These are phyloP conservation scores for Mycena haematopus DNA, from an alignment of 768 basidiomycete species.

Conservation along the genomic window DNA sequence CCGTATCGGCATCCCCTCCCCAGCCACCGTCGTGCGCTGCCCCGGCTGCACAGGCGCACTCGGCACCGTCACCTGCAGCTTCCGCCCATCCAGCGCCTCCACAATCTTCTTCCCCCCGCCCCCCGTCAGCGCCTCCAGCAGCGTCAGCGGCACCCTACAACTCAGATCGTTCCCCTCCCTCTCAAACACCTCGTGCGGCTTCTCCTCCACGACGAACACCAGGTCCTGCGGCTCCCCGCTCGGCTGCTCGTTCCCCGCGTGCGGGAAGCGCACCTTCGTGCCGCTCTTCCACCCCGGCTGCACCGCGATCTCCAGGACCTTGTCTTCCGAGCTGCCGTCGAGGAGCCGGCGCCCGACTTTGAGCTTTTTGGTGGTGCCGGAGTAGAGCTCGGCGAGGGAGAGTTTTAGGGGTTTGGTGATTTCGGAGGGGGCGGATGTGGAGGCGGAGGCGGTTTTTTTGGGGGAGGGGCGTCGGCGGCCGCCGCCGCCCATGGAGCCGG, in stretches of 20 bases:
- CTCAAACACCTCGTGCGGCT: slow-evolving; percentile 77
- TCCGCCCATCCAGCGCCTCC: slow-evolving; percentile 81
- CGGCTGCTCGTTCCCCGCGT: slow-evolving; percentile 81
- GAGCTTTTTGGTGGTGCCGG: slow-evolving; percentile 85
- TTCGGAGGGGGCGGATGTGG: slow-evolving; percentile 52
- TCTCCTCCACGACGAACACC: slow-evolving; percentile 98
- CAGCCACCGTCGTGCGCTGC: slow-evolving; percentile 68
- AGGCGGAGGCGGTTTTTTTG: slow-evolving; percentile 20
- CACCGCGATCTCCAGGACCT: slow-evolving; percentile 80
- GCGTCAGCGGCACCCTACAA: slow-evolving; percentile 64
- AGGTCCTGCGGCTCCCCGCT: slow-evolving; percentile 81
- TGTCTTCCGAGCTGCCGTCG: slow-evolving; percentile 82
- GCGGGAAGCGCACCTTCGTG: slow-evolving; percentile 90
- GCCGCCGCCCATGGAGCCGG: too few species aligned
- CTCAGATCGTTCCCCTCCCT: slow-evolving; percentile 85
- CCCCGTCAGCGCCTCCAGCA: slow-evolving; percentile 85
- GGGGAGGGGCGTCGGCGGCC: slow-evolving; percentile 16
- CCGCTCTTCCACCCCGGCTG: slow-evolving; percentile 96
- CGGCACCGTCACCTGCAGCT: slow-evolving; percentile 72
- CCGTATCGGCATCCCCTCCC: slow-evolving; percentile 92
- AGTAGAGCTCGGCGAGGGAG: slow-evolving; percentile 85
- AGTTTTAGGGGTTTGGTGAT: slow-evolving; percentile 85
- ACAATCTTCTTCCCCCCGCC: slow-evolving; percentile 58
- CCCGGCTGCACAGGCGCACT: slow-evolving; percentile 76
- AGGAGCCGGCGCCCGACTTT: slow-evolving; percentile 80